Conservation (phyloP, 2,329 filamentous ascomycete species). For the Hypomyces rosellus region DNA sequence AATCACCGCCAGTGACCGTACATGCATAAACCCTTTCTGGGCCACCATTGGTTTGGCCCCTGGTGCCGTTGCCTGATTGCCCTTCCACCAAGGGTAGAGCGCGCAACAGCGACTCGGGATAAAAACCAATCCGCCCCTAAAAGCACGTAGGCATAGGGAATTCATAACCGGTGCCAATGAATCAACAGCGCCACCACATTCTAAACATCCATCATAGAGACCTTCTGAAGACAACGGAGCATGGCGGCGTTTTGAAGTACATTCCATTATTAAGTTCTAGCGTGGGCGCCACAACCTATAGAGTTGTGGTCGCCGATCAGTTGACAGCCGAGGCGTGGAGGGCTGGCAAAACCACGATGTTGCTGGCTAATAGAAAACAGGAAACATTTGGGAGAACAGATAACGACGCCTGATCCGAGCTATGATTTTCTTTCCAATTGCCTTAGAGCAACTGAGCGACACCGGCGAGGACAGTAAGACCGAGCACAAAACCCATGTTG, state of each 20-base stretch:
- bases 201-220: conserved; percentile 9
- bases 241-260: conserved; percentile 23
- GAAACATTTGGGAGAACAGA: conserved; percentile 27
- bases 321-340: conserved; percentile 14
- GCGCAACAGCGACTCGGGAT: too few species aligned
- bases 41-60: background rate
- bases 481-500: conserved; percentile 40
- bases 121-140: background rate
- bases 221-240: conserved; percentile 6
- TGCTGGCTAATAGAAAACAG: conserved; percentile 29
- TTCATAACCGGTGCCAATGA: background rate
- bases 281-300: conserved; percentile 23
- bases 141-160: background rate
- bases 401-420: conserved; percentile 31
- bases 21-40: conserved; percentile 9
- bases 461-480: conserved; percentile 40
- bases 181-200: background rate
- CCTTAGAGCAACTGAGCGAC: conserved; percentile 48
- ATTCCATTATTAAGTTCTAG: conserved; percentile 41
- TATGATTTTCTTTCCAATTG: conserved; percentile 19
- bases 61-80: too few species aligned
- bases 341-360: conserved; percentile 27
- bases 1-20: conserved; percentile 11
- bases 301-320: conserved; percentile 8
- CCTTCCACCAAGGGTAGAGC: too few species aligned